These are phyloP conservation scores for Apiospora pterosperma DNA, from an alignment of 2,329 filamentous ascomycete genomes.

Conservation along the genomic window DNA sequence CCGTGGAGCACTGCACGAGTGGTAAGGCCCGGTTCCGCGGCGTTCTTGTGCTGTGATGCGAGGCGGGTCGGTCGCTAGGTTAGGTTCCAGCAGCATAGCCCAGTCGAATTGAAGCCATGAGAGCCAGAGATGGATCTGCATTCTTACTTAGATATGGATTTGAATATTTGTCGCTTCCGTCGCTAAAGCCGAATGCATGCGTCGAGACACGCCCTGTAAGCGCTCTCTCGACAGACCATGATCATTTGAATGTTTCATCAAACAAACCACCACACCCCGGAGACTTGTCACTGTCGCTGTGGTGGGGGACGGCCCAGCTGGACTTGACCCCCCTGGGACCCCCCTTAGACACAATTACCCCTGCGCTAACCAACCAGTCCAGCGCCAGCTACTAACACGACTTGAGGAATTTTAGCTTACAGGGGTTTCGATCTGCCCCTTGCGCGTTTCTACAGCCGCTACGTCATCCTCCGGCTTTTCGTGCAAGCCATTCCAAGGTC, in stretches of 20 bases:
- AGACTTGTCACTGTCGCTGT: background rate
- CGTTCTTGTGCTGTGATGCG: slow-evolving; percentile 40
- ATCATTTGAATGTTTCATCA: too few relatives aligned
- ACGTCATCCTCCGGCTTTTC: background rate
- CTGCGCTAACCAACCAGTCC: background rate
- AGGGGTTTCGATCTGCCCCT: background rate
- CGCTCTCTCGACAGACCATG: background rate
- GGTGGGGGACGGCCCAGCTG: background rate
- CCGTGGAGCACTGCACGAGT: slow-evolving; percentile 37
- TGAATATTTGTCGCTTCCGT: background rate
- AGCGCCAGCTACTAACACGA: background rate
- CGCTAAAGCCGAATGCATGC: too few relatives aligned
- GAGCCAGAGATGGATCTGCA: too few relatives aligned
- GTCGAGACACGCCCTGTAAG: background rate
- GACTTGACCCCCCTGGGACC: background rate
- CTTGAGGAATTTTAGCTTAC: background rate
- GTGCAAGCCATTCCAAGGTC: background rate
- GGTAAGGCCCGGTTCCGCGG: slow-evolving; percentile 44
- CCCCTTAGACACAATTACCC: background rate
- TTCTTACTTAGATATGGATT: too few relatives aligned
- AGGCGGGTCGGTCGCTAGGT: too few relatives aligned
- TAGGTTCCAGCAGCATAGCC: too few relatives aligned
- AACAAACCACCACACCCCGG: background rate
- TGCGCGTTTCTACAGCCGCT: background rate
- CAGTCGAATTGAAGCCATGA: too few relatives aligned